Conservation (phyloP, 805 yeast species). For the Candida pseudofarinosa region DNA sequence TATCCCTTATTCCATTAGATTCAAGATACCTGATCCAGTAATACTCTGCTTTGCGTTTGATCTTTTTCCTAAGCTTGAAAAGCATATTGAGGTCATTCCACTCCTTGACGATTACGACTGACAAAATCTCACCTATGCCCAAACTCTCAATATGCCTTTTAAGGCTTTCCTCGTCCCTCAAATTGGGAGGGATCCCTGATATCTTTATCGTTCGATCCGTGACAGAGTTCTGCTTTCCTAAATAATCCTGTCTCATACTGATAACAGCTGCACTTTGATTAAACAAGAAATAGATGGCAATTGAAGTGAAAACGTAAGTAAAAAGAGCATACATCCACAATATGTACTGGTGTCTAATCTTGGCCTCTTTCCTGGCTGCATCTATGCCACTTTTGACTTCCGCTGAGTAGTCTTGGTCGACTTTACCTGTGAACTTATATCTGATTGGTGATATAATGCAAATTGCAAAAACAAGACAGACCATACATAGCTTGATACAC, state of each 20-base stretch:
- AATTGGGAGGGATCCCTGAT: constrained; percentile 82
- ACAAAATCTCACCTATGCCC: constrained; percentile 74
- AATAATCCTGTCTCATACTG: constrained; percentile 68
- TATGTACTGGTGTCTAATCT: constrained; percentile 36
- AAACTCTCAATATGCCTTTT: constrained; percentile 72
- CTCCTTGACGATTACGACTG: constrained; percentile 77
- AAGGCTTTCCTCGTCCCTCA: constrained; percentile 68
- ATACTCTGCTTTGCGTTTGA: constrained; percentile 58
- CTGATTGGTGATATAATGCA: constrained; percentile 80
- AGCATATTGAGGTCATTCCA: constrained; percentile 74
- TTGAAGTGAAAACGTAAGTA: constrained; percentile 77
- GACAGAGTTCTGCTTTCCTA: constrained; percentile 83
- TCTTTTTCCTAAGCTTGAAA: constrained; percentile 52
- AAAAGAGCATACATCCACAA: constrained; percentile 85
- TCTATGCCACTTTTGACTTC: constrained; percentile 13
- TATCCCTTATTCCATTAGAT: constrained; percentile 24
- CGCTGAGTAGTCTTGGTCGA: constrained; percentile 23
- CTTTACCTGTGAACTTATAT: constrained; percentile 72
- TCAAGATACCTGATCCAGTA: constrained; percentile 68
- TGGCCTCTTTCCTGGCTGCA: constrained; percentile 20
- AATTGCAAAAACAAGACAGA: constrained; percentile 67
- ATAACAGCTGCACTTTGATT: constrained; percentile 73
- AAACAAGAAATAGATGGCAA: constrained; percentile 57
- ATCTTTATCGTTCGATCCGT: constrained; percentile 88
- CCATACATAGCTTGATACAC: constrained; percentile 65